Evolutionary conservation across 108 stramenopile genomes (phyloP).

Genomic region (Fragilaria crotonensis): DNA sequence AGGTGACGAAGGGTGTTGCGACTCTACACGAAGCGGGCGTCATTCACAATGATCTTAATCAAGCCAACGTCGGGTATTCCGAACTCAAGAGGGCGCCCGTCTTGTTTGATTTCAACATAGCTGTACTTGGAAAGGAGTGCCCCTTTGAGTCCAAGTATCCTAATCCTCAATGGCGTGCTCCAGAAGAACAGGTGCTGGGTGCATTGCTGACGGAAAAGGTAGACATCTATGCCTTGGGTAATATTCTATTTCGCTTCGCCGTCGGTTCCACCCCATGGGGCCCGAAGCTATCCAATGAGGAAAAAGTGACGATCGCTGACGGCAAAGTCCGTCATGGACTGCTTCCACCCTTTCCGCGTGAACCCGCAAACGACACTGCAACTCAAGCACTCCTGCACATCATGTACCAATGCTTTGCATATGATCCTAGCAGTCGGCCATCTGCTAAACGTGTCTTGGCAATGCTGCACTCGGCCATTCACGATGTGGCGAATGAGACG

Average conservation of each 20-base stretch:
- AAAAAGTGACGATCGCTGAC: not conserved
- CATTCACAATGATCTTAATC: slow-evolving; percentile 38
- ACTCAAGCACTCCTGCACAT: not conserved
- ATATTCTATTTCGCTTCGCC: slow-evolving; percentile 34
- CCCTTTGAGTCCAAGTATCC: slow-evolving; percentile 28
- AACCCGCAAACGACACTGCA: not conserved
- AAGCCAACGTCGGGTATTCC: slow-evolving; percentile 14
- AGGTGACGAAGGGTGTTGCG: slow-evolving; percentile 27
- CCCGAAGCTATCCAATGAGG: not conserved
- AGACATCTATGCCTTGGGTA: slow-evolving; percentile 72
- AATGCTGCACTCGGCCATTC: too few relatives aligned
- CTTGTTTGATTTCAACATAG: slow-evolving; percentile 44
- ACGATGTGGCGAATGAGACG: too few relatives aligned
- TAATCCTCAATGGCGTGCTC: slow-evolving; percentile 57
- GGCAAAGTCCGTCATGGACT: not conserved
- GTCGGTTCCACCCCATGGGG: not conserved
- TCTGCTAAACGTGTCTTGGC: too few relatives aligned
- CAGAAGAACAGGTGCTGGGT: slow-evolving; percentile 64
- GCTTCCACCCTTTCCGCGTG: not conserved
- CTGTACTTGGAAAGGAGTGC: slow-evolving; percentile 21
- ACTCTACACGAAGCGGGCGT: slow-evolving; percentile 16
- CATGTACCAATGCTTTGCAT: not conserved
- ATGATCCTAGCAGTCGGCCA: not conserved
- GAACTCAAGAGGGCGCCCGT: slow-evolving; percentile 2
- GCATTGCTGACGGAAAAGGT: slow-evolving; percentile 57